phyloP scores from a whole-genome alignment of 2,329 filamentous ascomycete species.

The Scedosporium dehoogii region DNA sequence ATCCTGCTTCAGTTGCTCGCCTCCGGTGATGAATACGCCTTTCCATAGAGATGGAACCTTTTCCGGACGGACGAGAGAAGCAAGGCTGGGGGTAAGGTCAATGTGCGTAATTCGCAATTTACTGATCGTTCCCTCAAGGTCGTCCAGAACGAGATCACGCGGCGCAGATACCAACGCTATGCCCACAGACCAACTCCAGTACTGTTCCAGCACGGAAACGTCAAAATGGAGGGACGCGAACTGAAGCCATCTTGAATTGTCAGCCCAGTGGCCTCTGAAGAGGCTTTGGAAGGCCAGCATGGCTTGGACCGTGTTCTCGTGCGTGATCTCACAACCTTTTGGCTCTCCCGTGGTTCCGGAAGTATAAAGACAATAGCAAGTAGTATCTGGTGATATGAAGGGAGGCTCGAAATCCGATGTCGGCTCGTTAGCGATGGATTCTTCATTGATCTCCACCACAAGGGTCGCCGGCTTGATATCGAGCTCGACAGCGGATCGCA shows the following conservation, averaged over 20 bases:
- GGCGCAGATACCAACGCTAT: slow-evolving; percentile 76
- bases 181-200: slow-evolving; percentile 90
- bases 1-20: slow-evolving; percentile 79
- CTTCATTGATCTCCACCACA: background rate
- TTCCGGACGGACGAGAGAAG: slow-evolving; percentile 65
- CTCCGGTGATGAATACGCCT: slow-evolving; percentile 88
- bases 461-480: background rate
- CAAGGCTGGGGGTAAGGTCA: slow-evolving; percentile 81
- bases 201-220: slow-evolving; percentile 86
- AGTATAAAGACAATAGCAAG: slow-evolving; percentile 79
- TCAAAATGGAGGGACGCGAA: slow-evolving; percentile 95
- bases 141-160: slow-evolving; percentile 75
- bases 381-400: slow-evolving; percentile 33
- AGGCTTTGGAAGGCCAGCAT: slow-evolving; percentile 78
- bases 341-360: slow-evolving; percentile 80
- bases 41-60: slow-evolving; percentile 70
- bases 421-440: background rate
- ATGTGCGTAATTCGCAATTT: slow-evolving; percentile 75
- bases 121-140: slow-evolving; percentile 64
- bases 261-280: slow-evolving; percentile 65
- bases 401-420: background rate
- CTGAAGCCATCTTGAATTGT: slow-evolving; percentile 71
- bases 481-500: slow-evolving; percentile 13
- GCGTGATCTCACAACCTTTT: slow-evolving; percentile 81
- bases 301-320: slow-evolving; percentile 80